Evolutionary conservation across 2,329 filamentous ascomycete species (phyloP), one percentile per base, ranked within the genome.

Genomic region (Pseudogymnoascus sp.): DNA sequence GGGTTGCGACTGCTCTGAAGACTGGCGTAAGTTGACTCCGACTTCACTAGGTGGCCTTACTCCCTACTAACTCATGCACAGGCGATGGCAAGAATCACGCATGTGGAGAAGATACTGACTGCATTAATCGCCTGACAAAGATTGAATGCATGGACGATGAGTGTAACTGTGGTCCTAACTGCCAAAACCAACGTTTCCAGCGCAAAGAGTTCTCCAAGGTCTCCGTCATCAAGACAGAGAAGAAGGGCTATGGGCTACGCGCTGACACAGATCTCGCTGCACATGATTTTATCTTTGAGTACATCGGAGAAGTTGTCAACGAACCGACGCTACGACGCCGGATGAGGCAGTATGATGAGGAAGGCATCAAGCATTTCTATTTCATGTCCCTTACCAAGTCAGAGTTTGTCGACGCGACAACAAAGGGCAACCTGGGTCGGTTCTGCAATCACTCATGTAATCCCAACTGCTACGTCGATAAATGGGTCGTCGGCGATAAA

Each of bases 361-460:
- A 97, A 75, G 93, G 93, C 65, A 97, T 99, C 81, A 96, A 96
- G 76, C 95, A 99, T 77, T 99, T 99, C 76, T 99, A 99, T 77
- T 99, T 99, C 80, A 99, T 99, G 95, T 97, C 95, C 29, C 86
- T 99, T 66, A 96, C 86, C 73, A 96, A 96, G 75, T 90, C 87
- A 71, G 95, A 97, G 75, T 99, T 97, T 73, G 92, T 99, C 64
- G 95, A 99, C 77, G 95, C 95, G 21, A 99, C 95, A 8, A 96
- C 95, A 74, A 96, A 91, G 74, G 95, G 95, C 61, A 97, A 97
- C 69, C 83, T 99, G 5, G 95, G 93, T 61, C 88, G 95, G 31
- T 99, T 99, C 73, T 99, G 95, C 83, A 99, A 99, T 72, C 95
- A 99, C 75, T 97, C 95, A 7, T 99, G 95, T 82, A 96, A 95